Conservation (phyloP, 441 rosid genomes). For the Gossypium schwendimanii region DNA sequence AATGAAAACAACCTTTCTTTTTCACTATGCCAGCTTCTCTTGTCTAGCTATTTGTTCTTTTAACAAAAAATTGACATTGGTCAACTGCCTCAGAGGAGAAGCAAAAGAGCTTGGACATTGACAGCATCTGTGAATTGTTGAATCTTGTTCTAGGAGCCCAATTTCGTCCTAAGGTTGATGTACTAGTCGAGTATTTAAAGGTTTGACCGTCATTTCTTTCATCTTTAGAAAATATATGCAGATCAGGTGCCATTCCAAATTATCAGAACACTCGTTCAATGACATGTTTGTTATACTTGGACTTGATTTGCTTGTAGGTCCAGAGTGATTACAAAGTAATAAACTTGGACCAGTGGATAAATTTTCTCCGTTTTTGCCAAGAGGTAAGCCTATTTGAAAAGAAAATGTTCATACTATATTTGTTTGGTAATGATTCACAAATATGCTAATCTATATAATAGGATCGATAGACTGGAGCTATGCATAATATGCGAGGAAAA, state of each 20-base stretch:
- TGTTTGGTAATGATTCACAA: neutral
- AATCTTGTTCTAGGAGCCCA: conserved; percentile 43
- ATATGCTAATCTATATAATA: neutral
- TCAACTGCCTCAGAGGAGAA: conserved; percentile 45
- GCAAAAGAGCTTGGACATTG: conserved; percentile 56
- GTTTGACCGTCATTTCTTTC: conserved; percentile 19
- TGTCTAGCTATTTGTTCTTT: conserved; percentile 3
- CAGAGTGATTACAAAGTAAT: conserved; percentile 49
- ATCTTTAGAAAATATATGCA: conserved; percentile 2
- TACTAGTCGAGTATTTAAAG: conserved; percentile 45
- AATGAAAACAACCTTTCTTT: neutral
- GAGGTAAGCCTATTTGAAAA: conserved; percentile 30
- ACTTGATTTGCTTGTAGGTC: conserved; percentile 26
- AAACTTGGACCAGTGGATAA: conserved; percentile 47
- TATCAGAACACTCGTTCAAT: neutral
- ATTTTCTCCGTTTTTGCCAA: conserved; percentile 41
- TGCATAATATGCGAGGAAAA: neutral
- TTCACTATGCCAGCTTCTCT: neutral
- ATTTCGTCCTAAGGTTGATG: conserved; percentile 39
- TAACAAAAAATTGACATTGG: neutral
- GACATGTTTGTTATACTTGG: neutral
- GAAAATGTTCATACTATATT: neutral
- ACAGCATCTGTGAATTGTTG: conserved; percentile 50
- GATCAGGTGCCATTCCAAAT: neutral
- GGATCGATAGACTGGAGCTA: neutral